Evolutionary conservation across 2,329 filamentous ascomycete genomes (phyloP), one percentile per base, ranked within the genome.

Genomic region (Penicillium sp.): DNA sequence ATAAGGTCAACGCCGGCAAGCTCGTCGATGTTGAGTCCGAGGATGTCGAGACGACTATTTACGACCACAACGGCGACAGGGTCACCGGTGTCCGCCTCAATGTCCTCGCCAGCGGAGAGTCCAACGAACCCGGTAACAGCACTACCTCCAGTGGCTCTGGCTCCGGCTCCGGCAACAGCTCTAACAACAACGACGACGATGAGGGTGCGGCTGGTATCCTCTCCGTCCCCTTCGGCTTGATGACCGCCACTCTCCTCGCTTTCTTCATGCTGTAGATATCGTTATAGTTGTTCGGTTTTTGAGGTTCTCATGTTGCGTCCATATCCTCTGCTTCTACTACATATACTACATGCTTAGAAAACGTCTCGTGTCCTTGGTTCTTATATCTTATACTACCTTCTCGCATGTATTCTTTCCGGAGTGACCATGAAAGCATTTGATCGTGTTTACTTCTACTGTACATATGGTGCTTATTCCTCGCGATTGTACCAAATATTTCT

Each of bases 81-180:
- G 84, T 97, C 69, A 81, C 84, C 54, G 84, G 86, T 68, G 85
- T 92, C 67, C 83, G 83, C 41, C 86, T 92, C 68, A 84, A 78
- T 56, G 75, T 82, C 13, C 73, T 88, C 55, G 65, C 77, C 9
- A 77, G 82, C 52, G 83, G 84, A 60, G 74, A 83, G 64, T 82
- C 81, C 73, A 90, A 90, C 70, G 76, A 77, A 19, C 87, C 87
- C n/a, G 82, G 82, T 38, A 75, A 78, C 58, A 78, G 77, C 59
- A 74, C 71, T 26, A 72, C 72, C 8, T 69, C 69, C 17, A 48
- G n/a, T 17, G 35, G 47, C 1, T 41, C 35, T 31, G 23, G 49
- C 38, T 53, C 48, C 29, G 31, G 55, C 48, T 53, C 53, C 31
- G 44, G 41, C 57, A 61, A 64, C 50, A 58, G 68, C 62, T 66